Evolutionary conservation across 2,329 filamentous ascomycete species (phyloP).

Genomic region (Aspergillus uvarum): DNA sequence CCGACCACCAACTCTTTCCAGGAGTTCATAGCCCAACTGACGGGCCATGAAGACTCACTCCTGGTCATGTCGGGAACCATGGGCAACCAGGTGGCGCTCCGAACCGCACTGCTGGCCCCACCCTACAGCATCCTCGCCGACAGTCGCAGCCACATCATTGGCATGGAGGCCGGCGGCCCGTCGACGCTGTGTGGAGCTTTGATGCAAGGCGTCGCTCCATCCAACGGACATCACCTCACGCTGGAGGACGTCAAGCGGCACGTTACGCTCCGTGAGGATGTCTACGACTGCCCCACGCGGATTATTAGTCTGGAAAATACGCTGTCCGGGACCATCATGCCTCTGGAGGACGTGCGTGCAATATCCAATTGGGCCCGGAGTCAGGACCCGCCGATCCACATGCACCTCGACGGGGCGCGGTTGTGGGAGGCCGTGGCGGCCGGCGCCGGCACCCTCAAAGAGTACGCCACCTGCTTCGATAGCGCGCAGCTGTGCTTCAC

Average conservation of each 20-base stretch:
- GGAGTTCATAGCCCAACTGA: constrained; percentile 16
- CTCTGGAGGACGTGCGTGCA: constrained; percentile 63
- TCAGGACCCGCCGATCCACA: constrained; percentile 54
- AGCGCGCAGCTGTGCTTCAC: constrained; percentile 70
- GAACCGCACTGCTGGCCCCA: constrained; percentile 13
- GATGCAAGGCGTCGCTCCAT: background rate
- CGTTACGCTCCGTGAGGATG: constrained; percentile 53
- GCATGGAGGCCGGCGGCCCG: constrained; percentile 19
- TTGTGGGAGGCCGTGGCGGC: constrained; percentile 73
- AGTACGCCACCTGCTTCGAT: constrained; percentile 66
- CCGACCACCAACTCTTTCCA: constrained; percentile 18
- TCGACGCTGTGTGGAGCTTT: constrained; percentile 14
- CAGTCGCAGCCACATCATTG: constrained; percentile 15
- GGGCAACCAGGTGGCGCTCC: constrained; percentile 24
- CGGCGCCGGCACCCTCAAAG: constrained; percentile 60
- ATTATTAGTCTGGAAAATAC: constrained; percentile 80
- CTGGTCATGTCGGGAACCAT: constrained; percentile 26
- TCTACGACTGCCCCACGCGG: constrained; percentile 71
- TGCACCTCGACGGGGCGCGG: constrained; percentile 74
- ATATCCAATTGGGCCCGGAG: constrained; percentile 64
- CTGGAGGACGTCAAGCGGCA: constrained; percentile 12
- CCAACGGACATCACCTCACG: constrained; percentile 14
- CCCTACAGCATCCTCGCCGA: constrained; percentile 21
- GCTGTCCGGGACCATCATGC: constrained; percentile 70
- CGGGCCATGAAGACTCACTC: constrained; percentile 18